Base-by-base conservation (phyloP, 2,329 filamentous ascomycete species). In the Phoma herbarum region DNA sequence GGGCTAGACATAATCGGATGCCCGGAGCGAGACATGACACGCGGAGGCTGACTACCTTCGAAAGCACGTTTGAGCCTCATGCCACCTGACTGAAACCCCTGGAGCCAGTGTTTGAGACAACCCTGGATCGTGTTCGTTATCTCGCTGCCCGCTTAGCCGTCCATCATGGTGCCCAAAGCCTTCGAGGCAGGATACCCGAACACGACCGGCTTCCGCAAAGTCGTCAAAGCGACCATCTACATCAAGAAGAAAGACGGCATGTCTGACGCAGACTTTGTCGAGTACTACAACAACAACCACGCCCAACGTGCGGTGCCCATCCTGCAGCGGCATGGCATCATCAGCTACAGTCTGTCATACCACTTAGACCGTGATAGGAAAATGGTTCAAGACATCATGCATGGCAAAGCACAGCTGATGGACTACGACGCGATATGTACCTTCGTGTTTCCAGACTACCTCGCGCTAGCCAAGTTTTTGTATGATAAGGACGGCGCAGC, bases 351-450 rank as follows among this genome's bases (percentile, higher is more conserved):
- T 63, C 75, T 82, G 79, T 80, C 79, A 12, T 82, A 82, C 60
- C 80, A 80, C 61, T 69, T 81, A 3, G 65, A 76, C 51, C 74
- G 79, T 14, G 80, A 82, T 58, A 75, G 77, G 26, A 79, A 76
- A 48, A 41, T 79, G 48, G 75, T 81, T 51, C 75, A 77, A 48
- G 80, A 82, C 60, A 82, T 81, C 65, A 68, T 82, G 63, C 78
- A 79, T 54, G 79, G 80, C 20, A 77, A 79, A 53, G 79, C 78
- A 9, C 69, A 75, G 49, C 71, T 82, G 58, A 63, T 80, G 47
- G 75, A 79, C 49, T 81, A 80, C 65, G 79, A 82, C 61, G 80
- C 80, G 47, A 81, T 82, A 31, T 82, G 80, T 70, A 81, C 79
- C 11, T 81, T 81, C 65, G 78, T 80, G 52, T 82, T 82, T 60